These are phyloP conservation scores for Spergularia bocconei DNA, from an alignment of 148 eudicot genomes.

Conservation along the genomic window DNA sequence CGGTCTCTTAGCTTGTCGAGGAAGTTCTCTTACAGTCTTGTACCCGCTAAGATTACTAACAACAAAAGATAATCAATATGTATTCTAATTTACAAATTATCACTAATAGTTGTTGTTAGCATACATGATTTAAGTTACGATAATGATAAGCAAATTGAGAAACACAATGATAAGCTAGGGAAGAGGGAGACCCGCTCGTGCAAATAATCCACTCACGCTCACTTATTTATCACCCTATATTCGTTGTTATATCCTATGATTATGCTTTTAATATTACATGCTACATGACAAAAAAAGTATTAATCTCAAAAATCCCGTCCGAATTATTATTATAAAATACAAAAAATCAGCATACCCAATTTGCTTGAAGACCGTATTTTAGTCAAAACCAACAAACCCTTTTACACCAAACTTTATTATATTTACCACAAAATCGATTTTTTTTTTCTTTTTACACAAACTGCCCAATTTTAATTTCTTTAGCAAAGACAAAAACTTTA, in stretches of 20 bases:
- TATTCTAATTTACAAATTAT: no score
- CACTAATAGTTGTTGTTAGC: no score
- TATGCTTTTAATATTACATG: constrained; percentile 6
- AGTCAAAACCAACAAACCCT: constrained; percentile 21
- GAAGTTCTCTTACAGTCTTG: no score
- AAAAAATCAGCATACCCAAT: background rate
- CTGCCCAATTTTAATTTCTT: background rate
- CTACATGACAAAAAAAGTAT: constrained; percentile 33
- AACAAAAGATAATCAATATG: background rate
- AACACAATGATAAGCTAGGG: constrained; percentile 31
- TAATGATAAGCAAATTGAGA: constrained; percentile 3
- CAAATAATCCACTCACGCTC: constrained; percentile 51
- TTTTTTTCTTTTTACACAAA: background rate
- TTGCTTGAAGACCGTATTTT: constrained; percentile 32
- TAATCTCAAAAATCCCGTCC: background rate
- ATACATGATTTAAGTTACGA: constrained; percentile 11
- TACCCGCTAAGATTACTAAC: background rate
- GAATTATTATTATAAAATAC: background rate
- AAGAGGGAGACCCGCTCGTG: constrained; percentile 59
- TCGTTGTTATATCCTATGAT: constrained; percentile 9
- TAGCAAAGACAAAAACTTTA: constrained; percentile 31
- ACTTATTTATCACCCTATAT: constrained; percentile 28
- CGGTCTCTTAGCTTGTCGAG: no score
- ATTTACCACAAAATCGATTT: background rate
- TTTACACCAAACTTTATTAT: background rate